Base-by-base conservation (phyloP, 805 yeast genomes). In the Wickerhamomyces xylosicus region DNA sequence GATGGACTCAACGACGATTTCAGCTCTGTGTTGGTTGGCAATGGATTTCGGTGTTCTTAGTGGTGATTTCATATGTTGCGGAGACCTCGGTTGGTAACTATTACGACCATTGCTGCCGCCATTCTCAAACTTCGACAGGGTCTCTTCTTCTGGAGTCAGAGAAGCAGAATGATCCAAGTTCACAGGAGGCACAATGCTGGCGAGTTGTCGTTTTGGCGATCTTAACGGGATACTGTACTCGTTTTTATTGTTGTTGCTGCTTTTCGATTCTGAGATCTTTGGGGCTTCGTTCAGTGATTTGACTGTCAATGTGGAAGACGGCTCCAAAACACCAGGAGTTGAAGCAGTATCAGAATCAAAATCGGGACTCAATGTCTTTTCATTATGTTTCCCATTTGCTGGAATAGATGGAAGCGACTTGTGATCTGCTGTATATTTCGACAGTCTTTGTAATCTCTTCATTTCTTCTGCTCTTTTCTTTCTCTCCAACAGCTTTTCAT, bases 401-500 rank as follows among this genome's bases (percentile, higher is more conserved):
- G 58, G 59, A 10, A 53, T 42, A 17, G 36, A 44, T 35, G 53
- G 57, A 31, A 50, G 40, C 15, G 50, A 46, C 36, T 48, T 53
- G 33, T 46, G 49, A 31, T 42, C 37, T 27, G 37, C 37, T 10
- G 43, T 33, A 14, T 36, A 11, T 31, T 36, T 38, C 22, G 48
- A 41, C 17, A 28, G 33, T 25, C 48, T 46, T 29, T 47, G 47
- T 29, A 34, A 21, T 41, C 39, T 42, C 31, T 53, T 56, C 50
- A 45, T 58, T 43, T 50, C 51, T 47, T 77, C 83, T 47, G 79
- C 74, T 46, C 73, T 69, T 48, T 76, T 78, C 62, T 86, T 80
- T 54, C 79, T 80, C 34, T 80, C 87, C 55, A 89, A 61, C 43
- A 90, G 63, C 47, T 77, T 73, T 53, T 85, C 89, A 61, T 92